Evolutionary conservation across 768 basidiomycete species (phyloP), one percentile per base, ranked within the genome.

Genomic region (Agaricus sinodeliciosus): DNA sequence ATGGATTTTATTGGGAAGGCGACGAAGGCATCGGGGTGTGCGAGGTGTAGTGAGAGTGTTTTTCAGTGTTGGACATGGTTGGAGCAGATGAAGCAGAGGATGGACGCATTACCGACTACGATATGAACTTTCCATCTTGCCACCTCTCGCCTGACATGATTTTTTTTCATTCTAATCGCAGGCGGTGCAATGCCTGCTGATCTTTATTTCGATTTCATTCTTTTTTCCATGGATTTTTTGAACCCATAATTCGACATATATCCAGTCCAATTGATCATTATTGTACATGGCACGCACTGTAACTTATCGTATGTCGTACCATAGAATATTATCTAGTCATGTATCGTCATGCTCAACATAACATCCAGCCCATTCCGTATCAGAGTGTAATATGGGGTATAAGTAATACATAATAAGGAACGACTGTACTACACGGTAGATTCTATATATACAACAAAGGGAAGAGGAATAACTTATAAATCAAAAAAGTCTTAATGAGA

Each of bases 1-100:
- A 69, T 84, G 64, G 67, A 74, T 28, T 88, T 85, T 63, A 59
- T 88, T 43, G 76, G 77, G 34, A 67, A 70, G 54, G 78, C 70
- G 13, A 80, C 75, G 9, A 69, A 71, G 46, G 71, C 65, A 19
- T 65, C 76, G 9, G 81, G 77, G 9, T 89, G 86, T 60, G 60
- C 73, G 46, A 72, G 81, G n/a, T 89, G 86, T 63, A 70, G 81
- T 16, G 80, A 77, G 39, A 87, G 84, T 65, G 74, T 88, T 15
- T 63, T 88, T 39, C 77, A 82, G 56, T 78, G 84, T 25, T 77
- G 79, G 66, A 71, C 68, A 55, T 82, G 80, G 58, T 63, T 89
- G 55, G 63, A 71, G 51, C 58, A 68, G 46, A 63, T 89, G 67
- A 84, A 80, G 70, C 67, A 64, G 51, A 69, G 67, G 39, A 84